Conservation (phyloP, 2,329 filamentous ascomycete species). For the Claviceps capensis region DNA sequence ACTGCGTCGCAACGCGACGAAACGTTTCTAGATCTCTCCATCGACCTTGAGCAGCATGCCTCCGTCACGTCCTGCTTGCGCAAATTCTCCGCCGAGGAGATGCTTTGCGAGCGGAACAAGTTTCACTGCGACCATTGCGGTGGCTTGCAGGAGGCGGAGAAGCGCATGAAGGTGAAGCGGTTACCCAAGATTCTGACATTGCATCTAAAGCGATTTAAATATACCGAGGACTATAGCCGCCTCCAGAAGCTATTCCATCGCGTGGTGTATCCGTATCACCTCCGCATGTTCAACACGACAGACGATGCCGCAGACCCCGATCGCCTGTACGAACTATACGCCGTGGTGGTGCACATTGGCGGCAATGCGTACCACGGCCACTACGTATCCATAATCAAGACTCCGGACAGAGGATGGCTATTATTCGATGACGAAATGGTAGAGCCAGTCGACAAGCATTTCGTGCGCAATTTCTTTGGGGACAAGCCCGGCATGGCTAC, state of each 20-base stretch:
- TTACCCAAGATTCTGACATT: conserved; percentile 82
- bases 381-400: conserved; percentile 97
- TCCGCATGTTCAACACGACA: conserved; percentile 94
- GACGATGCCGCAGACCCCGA: conserved; percentile 91
- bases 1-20: conserved; percentile 91
- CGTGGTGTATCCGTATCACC: conserved; percentile 91
- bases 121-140: conserved; percentile 98
- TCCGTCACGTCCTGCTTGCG: conserved; percentile 91
- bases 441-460: conserved; percentile 91
- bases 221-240: conserved; percentile 86
- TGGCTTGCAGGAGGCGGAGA: conserved; percentile 92
- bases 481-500: conserved; percentile 84
- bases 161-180: conserved; percentile 97
- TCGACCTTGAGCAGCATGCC: conserved; percentile 87
- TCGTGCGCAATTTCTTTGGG: conserved; percentile 93
- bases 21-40: conserved; percentile 88
- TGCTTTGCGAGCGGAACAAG: conserved; percentile 96
- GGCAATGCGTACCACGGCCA: conserved; percentile 95
- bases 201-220: conserved; percentile 95
- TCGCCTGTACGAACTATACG: conserved; percentile 88
- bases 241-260: conserved; percentile 94
- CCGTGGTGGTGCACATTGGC: conserved; percentile 93
- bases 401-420: conserved; percentile 87
- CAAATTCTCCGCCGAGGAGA: conserved; percentile 96
- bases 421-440: conserved; percentile 98